Base-by-base conservation (phyloP, 257 asterid species). In the Penstemon barbatus region DNA sequence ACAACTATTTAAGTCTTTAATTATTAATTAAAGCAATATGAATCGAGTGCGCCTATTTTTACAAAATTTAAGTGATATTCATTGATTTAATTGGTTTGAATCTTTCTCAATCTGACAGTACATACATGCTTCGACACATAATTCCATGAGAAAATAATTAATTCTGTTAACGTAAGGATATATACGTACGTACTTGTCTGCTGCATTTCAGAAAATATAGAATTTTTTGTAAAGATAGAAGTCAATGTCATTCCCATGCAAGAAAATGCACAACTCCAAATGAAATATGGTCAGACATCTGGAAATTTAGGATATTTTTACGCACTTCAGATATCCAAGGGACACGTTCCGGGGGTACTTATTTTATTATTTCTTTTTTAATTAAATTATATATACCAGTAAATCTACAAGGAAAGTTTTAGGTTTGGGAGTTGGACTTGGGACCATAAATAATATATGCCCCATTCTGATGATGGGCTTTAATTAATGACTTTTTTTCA, bases 241-340 rank as follows among this genome's bases (percentile, higher is more conserved):
- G 80, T 79, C 78, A 45, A 53, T 71, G 12, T 75, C 78, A 68
- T 45, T 56, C 50, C 78, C 75, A 75, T 71, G 73, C 75, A 66
- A 69, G 73, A 41, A 62, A 56, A 68, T 25, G 65, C 25, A 71
- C 62, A 72, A 42, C 15, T 62, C 76, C 72, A 75, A 71, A 74
- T 5, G 40, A 19, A 69, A 53, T 36, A 59, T 4, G 67, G 41
- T 11, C 55, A 62, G 58, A 45, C 52, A 38, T 59, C 18, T 12
- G 48, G 71, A 70, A 44, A 58, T 6, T 25, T 52, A 25, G 64
- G 63, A 57, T 66, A 58, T 54, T 59, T 59, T 71, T 44, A 15
- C 64, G 62, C 48, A 48, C 58, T 48, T 41, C 57, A 57, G 70
- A 67, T 64, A 57, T 49, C 50, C 42, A 45, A 48, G 68, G 70